Base-by-base conservation (phyloP, 2,329 filamentous ascomycete species). In the Grosmannia clavigera region DNA sequence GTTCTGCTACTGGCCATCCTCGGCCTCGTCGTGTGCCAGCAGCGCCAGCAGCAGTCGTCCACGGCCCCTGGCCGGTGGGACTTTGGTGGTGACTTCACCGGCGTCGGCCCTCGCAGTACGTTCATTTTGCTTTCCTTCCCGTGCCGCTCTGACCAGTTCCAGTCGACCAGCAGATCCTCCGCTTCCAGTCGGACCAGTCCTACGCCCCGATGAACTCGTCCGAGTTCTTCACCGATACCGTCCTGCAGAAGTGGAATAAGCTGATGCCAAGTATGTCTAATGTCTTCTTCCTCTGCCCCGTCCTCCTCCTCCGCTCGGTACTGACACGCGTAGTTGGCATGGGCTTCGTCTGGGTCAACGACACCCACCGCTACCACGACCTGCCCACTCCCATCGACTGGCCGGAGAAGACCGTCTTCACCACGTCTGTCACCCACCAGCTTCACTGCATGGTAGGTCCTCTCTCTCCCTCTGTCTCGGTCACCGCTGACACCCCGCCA, bases 1-100 rank as follows among this genome's bases (percentile, higher is more conserved):
- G 60, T 66, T 0, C 64, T 75, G 52, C 64, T 76, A 43, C 63
- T 75, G 31, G 67, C 72, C 48, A 75, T 75, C 55, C 61, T 75
- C 6, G 68, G 61, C 9, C 66, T 75, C 11, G 60, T 76, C 9
- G 64, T 72, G 5, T 69, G 71, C 38, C 66, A 72, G 58, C 68
- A 70, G 61, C 61, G 64, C 33, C 33, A 35, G 43, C 61, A 61
- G 56, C 58, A 67, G 48, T 58, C 61, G 12, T 22, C 6, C 16
- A 55, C 25, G 10, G 50, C 14, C 4, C 16, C 60, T 60, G 14
- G 59, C 56, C 29, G 65, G 38, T 68, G 65, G 67, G 70, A 74
- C 35, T 68, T 74, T 38, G 71, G 70, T 1, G 68, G 69, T 1
- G 72, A 74, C 61, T 68, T 73, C 55, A 73, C 70, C 7, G 72